Evolutionary conservation across 805 yeast species (phyloP), one percentile per base, ranked within the genome.

Genomic region (Priceomyces carsonii): DNA sequence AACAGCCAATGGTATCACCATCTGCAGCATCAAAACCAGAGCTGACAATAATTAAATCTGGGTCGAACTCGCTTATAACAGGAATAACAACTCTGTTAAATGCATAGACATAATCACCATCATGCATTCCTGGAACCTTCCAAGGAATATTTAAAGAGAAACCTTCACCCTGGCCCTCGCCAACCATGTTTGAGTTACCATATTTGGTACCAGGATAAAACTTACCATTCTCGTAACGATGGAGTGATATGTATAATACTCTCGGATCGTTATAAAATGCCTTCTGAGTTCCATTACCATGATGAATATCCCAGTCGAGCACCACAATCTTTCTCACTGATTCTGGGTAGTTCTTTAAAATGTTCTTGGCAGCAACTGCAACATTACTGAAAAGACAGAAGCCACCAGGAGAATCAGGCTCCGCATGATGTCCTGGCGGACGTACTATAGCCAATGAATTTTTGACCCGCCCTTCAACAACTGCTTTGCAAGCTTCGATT

Each of bases 401-500:
- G 9, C 99, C 99, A 31, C 96, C 98, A 0, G 99, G 95, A 10
- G 89, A 70, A 47, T 87, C 93, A 2, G 99, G 99, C 55, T 95
- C 99, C 1, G 99, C 98, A 56, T 93, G 99, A 65, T 93, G 99
- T 5, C 99, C 99, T 0, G 99, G 99, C 1, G 99, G 99, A 46
- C 99, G 78, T 10, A 93, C 96, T 6, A 93, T 86, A 0, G 99
- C 99, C 32, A 93, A 55, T 0, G 97, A 82, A 56, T 93, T 93
- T 54, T 88, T 88, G 19, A 91, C 98, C 37, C 74, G 68, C 3
- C 96, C 95, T 56, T 90, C 97, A 7, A 93, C 85, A 14, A 93
- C 98, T 0, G 98, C 95, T 45, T 80, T 79, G 59, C 98, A 90
- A 1, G 96, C 95, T 60, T 93, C 98, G 33, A 93, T 93, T 19